Base-by-base conservation (phyloP, 805 yeast genomes). In the Candida sanyiensis region DNA sequence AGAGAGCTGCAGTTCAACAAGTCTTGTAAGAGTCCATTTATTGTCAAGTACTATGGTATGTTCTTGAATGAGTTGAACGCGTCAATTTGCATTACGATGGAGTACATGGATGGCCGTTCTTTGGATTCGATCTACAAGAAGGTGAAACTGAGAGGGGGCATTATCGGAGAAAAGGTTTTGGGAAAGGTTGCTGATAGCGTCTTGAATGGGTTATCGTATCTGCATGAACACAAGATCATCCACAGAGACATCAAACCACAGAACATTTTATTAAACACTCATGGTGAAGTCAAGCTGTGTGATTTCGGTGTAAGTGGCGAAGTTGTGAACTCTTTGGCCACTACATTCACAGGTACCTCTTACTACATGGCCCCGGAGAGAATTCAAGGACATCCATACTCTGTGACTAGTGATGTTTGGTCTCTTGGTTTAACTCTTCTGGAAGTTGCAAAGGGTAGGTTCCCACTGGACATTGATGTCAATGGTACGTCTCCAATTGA, bases 321-420 rank as follows among this genome's bases (percentile, higher is more conserved):
- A 55, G 96, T 93, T 15, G 96, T 90, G 23, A 83, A 93, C 59
- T 87, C 96, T 0, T 67, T 93, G 33, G 97, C 97, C 1, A 86
- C 96, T 1, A 93, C 98, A 0, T 93, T 89, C 56, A 93, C 96
- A 0, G 98, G 98, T 2, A 93, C 98, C 0, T 89, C 95, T 9
- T 90, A 86, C 58, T 93, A 93, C 61, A 93, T 93, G 98, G 97
- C 98, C 0, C 98, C 98, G 0, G 98, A 93, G 61, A 72, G 98
- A 51, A 90, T 93, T 37, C 85, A 85, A 65, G 97, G 96, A 21
- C 90, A 87, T 55, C 93, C 96, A 1, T 93, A 93, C 56, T 83
- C 95, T 9, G 96, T 90, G 3, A 85, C 95, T 4, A 81, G 94
- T 52, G 98, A 93, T 58, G 90, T 93, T 12, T 93, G 98, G 98